Percentiles rank a stretch among this genome's conserved stretches.
These are phyloP conservation scores for Penicillium vulpinum DNA, from an alignment of 2,329 filamentous ascomycete species.

Conservation along the genomic window DNA sequence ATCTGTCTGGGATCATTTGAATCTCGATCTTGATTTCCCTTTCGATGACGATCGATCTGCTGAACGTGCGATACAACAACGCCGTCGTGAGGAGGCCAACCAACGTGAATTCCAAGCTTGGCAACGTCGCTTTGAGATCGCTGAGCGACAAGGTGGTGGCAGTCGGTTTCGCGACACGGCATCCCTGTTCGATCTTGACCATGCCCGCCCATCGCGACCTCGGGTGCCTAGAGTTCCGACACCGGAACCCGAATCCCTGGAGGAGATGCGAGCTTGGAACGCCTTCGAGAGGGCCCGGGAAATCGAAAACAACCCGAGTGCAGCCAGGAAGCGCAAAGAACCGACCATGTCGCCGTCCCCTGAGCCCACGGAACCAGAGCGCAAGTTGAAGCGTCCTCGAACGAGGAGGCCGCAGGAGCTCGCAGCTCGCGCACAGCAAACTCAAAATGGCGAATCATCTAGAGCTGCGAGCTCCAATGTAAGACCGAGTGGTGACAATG, in stretches of 20 bases:
- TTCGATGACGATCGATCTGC: conserved; percentile 70
- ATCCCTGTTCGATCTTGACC: conserved; percentile 56
- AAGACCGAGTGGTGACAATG: conserved; percentile 37
- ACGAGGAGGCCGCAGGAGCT: conserved; percentile 66
- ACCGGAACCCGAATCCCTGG: conserved; percentile 69
- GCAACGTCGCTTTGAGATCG: conserved; percentile 81
- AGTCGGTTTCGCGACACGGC: conserved; percentile 71
- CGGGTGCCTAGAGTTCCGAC: conserved; percentile 40
- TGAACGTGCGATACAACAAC: conserved; percentile 58
- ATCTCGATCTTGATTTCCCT: conserved; percentile 80
- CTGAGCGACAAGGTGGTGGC: conserved; percentile 72
- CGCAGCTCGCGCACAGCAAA: conserved; percentile 47
- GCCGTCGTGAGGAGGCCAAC: conserved; percentile 50
- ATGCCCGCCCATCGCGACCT: conserved; percentile 43
- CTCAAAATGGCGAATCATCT: conserved; percentile 44
- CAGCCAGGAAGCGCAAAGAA: conserved; percentile 53
- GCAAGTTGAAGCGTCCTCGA: conserved; percentile 83
- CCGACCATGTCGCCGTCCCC: conserved; percentile 76
- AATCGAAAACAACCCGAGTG: conserved; percentile 54
- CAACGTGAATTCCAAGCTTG: conserved; percentile 67
- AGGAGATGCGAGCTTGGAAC: conserved; percentile 85
- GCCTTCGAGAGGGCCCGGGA: conserved; percentile 83
- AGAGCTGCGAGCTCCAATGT: conserved; percentile 33
- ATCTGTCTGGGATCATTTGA: conserved; percentile 76
- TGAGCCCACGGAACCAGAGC: conserved; percentile 67